A percentile compares a stretch with the other conserved stretches of the same genome.
Conservation (phyloP, 2,329 filamentous ascomycete species). For the Pestalotiopsis sp. region DNA sequence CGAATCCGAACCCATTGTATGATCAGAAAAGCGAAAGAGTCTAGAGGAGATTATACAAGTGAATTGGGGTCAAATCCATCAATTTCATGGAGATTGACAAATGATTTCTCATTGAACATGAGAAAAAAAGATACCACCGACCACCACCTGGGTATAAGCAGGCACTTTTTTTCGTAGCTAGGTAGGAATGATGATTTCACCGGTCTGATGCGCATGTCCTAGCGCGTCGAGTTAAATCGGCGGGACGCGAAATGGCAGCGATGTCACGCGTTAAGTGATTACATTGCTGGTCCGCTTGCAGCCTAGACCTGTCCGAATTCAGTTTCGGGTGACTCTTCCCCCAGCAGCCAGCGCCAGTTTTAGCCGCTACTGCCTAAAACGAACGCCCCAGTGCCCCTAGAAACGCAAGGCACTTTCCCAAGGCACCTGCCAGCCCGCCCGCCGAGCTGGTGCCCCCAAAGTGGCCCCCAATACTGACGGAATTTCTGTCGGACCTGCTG, state of each 20-base stretch:
- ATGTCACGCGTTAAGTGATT: conserved; percentile 35
- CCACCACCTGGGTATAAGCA: background rate
- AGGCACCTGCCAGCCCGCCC: background rate
- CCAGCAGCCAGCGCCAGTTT: background rate
- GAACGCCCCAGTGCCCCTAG: background rate
- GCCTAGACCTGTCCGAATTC: conserved; percentile 1
- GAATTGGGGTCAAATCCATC: background rate
- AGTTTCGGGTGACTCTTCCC: background rate
- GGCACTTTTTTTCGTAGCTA: background rate
- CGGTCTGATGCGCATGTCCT: conserved; percentile 17
- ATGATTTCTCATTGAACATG: background rate
- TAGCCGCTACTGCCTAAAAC: background rate
- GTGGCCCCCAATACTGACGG: background rate
- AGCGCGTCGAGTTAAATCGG: conserved; percentile 27
- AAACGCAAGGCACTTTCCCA: background rate
- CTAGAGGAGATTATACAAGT: background rate
- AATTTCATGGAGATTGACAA: background rate
- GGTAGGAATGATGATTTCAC: conserved; percentile 31
- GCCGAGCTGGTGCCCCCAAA: background rate
- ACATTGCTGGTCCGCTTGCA: background rate
- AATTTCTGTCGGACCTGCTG: background rate
- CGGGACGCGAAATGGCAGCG: conserved; percentile 31
- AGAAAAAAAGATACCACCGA: background rate
- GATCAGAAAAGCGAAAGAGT: background rate
- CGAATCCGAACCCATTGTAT: conserved; percentile 11